Conservation (phyloP, 1,139 yeast genomes). For the Trichomonascaceae sp. region DNA sequence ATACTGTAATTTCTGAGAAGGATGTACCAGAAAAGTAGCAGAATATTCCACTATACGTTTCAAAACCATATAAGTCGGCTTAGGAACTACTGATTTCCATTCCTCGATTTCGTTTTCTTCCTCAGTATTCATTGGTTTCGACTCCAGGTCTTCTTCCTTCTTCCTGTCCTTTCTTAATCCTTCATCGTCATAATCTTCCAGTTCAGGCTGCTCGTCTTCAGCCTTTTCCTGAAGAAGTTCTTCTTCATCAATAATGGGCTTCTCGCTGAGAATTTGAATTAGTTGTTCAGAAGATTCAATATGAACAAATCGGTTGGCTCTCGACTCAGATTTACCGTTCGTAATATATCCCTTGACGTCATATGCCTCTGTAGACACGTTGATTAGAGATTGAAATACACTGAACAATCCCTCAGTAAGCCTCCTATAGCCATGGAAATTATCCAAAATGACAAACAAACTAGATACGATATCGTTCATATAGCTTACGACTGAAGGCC, state of each 20-base stretch:
- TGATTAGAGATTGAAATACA: constrained; percentile 60
- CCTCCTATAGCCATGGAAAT: constrained; percentile 72
- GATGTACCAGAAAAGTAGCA: constrained; percentile 63
- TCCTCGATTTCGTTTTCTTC: constrained; percentile 29
- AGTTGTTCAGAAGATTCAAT: constrained; percentile 19
- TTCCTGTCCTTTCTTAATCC: constrained; percentile 20
- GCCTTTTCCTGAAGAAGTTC: constrained; percentile 6
- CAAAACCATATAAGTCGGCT: constrained; percentile 49
- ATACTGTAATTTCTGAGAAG: constrained; percentile 49
- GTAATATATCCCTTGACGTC: constrained; percentile 6
- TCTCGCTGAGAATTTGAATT: constrained; percentile 34
- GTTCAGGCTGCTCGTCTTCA: constrained; percentile 20
- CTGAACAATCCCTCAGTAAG: constrained; percentile 70
- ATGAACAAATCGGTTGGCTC: constrained; percentile 6
- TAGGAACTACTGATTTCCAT: constrained; percentile 66
- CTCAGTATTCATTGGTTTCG: constrained; percentile 24
- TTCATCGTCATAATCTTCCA: constrained; percentile 26
- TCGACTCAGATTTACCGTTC: constrained; percentile 7
- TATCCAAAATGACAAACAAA: constrained; percentile 69
- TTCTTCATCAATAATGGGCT: constrained; percentile 36
- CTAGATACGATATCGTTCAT: constrained; percentile 68
- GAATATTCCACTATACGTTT: constrained; percentile 64
- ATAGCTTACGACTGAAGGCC: constrained; percentile 57
- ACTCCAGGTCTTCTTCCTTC: constrained; percentile 25
- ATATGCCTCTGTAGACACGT: constrained; percentile 44